Conservation (phyloP, 768 basidiomycete species). For the Lentinula aciculospora region DNA sequence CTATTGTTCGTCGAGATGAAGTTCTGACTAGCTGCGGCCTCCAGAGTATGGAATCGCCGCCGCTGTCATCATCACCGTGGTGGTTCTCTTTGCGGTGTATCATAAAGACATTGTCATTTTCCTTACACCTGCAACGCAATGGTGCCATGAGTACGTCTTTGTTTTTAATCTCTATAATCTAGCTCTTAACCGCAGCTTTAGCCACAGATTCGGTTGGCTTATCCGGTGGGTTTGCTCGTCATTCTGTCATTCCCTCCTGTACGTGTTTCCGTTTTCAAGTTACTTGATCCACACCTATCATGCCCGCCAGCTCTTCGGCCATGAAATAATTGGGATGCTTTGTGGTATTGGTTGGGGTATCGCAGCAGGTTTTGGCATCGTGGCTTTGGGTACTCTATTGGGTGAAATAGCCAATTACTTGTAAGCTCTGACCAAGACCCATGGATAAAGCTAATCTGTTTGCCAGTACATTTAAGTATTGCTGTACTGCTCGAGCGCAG, state of each 20-base stretch:
- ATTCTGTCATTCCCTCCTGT: conserved; percentile 42
- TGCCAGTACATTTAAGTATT: conserved; percentile 29
- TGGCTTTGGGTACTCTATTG: conserved; percentile 25
- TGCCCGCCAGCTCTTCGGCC: conserved; percentile 29
- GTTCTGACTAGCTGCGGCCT: background rate
- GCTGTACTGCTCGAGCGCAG: conserved; percentile 27
- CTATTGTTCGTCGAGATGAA: background rate
- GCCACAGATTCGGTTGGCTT: conserved; percentile 35
- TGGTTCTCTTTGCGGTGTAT: conserved; percentile 33
- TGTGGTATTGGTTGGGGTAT: conserved; percentile 40
- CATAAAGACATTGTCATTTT: conserved; percentile 43
- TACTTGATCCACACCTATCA: background rate
- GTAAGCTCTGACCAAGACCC: conserved; percentile 11
- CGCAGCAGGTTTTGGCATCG: conserved; percentile 40
- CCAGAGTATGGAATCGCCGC: conserved; percentile 20
- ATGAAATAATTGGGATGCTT: conserved; percentile 36
- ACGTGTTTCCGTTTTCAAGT: background rate
- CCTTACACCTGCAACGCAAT: conserved; percentile 42
- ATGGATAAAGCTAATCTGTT: background rate
- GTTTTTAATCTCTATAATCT: background rate
- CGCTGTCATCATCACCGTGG: conserved; percentile 24
- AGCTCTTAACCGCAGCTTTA: conserved; percentile 10
- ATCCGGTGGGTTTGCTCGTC: conserved; percentile 54
- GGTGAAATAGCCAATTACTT: conserved; percentile 32
- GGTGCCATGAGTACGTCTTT: conserved; percentile 36